Conservation (phyloP, 345 rosid species). For the Geranium brycei region DNA sequence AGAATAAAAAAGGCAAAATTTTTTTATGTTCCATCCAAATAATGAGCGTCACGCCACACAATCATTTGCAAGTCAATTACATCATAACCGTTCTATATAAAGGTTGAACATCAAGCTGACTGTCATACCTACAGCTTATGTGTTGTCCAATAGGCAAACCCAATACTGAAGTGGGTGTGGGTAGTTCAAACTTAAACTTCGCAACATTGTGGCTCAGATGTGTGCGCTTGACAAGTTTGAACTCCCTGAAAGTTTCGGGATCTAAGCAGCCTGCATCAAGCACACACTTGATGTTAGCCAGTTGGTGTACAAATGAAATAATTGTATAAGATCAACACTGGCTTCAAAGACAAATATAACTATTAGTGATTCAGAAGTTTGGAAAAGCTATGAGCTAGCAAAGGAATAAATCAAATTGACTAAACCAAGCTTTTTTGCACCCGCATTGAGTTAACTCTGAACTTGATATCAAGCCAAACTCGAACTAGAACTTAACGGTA, state of each 20-base stretch:
- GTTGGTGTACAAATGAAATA: not conserved
- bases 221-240: conserved; percentile 69
- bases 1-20: not conserved
- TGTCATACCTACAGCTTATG: conserved; percentile 75
- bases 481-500: too few species aligned
- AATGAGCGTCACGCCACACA: not conserved
- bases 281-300: conserved; percentile 1
- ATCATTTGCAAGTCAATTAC: too few species aligned
- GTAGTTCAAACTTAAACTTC: conserved; percentile 70
- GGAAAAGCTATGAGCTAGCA: too few species aligned
- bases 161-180: conserved; percentile 60
- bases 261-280: conserved; percentile 47
- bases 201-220: conserved; percentile 96
- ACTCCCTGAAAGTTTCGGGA: conserved; percentile 81
- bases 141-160: conserved; percentile 98
- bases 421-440: too few species aligned
- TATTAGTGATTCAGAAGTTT: too few species aligned
- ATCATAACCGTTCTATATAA: not conserved
- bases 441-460: too few species aligned
- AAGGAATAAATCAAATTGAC: too few species aligned
- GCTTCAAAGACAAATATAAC: too few species aligned
- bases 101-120: not conserved
- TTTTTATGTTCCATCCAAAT: too few species aligned
- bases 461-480: too few species aligned
- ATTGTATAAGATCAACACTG: not conserved